A percentile compares a stretch with the other conserved stretches of the same genome.
Conservation (phyloP, 768 basidiomycete genomes). For the Sutorius australiensis region DNA sequence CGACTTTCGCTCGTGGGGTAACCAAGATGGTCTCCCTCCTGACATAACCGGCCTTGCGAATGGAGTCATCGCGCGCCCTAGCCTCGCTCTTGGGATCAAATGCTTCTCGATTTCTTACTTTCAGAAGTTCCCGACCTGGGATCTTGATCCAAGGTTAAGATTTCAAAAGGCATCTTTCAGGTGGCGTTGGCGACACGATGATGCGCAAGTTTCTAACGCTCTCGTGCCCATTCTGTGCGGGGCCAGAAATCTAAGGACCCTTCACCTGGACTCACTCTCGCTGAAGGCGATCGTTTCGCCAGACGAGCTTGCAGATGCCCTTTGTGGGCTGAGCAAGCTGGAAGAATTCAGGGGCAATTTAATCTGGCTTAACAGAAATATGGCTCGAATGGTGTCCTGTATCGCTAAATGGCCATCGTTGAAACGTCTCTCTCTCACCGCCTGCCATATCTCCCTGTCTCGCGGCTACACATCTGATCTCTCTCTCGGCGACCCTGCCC, state of each 20-base stretch:
- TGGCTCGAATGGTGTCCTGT: conserved; percentile 1
- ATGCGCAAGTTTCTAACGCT: neutral
- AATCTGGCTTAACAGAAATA: neutral
- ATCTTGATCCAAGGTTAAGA: neutral
- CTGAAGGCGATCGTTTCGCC: neutral
- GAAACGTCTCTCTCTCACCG: neutral
- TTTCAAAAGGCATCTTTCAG: too few relatives aligned
- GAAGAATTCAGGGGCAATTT: neutral
- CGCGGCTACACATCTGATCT: neutral
- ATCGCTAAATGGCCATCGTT: conserved; percentile 9
- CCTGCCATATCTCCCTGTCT: neutral
- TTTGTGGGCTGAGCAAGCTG: neutral
- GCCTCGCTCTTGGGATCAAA: conserved; percentile 5
- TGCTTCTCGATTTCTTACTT: conserved; percentile 5
- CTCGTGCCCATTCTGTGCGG: conserved; percentile 1
- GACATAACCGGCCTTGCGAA: conserved; percentile 4
- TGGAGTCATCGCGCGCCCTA: neutral
- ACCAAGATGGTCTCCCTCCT: neutral
- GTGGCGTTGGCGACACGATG: neutral
- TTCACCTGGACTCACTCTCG: neutral
- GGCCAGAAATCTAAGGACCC: neutral
- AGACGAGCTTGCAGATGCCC: neutral
- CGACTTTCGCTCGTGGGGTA: conserved; percentile 5
- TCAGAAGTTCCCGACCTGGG: neutral
- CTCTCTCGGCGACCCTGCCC: neutral